These are phyloP conservation scores for Ophiostoma novo-ulmi DNA, from an alignment of 2,329 filamentous ascomycete genomes.

Conservation along the genomic window DNA sequence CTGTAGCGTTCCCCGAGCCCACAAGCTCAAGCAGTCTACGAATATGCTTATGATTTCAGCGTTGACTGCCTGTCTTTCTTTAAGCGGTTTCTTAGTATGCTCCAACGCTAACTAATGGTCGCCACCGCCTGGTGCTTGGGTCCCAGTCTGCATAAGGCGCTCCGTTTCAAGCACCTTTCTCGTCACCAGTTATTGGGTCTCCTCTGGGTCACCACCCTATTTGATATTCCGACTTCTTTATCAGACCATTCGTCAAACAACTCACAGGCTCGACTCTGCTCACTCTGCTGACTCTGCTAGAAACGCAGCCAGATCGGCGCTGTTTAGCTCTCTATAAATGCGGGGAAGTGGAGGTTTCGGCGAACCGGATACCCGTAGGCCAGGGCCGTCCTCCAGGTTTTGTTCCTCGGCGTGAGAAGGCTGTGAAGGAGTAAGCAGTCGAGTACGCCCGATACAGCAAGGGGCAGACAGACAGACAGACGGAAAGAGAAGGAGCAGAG, in stretches of 20 bases:
- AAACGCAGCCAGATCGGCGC: conserved; percentile 9
- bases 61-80: background rate
- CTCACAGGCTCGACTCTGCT: background rate
- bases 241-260: background rate
- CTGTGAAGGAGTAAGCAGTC: background rate
- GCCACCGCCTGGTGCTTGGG: background rate
- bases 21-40: background rate
- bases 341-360: conserved; percentile 26
- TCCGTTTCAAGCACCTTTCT: background rate
- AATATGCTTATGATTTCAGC: background rate
- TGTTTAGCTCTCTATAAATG: conserved; percentile 21
- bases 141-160: background rate
- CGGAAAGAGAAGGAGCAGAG: background rate
- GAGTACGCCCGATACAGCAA: background rate
- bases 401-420: conserved; percentile 1
- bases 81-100: background rate
- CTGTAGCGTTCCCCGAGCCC: background rate
- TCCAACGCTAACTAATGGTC: background rate
- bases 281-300: background rate
- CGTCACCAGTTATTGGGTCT: background rate
- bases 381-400: conserved; percentile 13
- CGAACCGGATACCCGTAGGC: conserved; percentile 21
- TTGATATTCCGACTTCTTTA: background rate
- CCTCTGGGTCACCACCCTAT: background rate
- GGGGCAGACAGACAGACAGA: background rate